Percentiles rank a stretch among this genome's conserved stretches.
These are phyloP conservation scores for Ophiobolus disseminans DNA, from an alignment of 2,329 filamentous ascomycete genomes.

Conservation along the genomic window DNA sequence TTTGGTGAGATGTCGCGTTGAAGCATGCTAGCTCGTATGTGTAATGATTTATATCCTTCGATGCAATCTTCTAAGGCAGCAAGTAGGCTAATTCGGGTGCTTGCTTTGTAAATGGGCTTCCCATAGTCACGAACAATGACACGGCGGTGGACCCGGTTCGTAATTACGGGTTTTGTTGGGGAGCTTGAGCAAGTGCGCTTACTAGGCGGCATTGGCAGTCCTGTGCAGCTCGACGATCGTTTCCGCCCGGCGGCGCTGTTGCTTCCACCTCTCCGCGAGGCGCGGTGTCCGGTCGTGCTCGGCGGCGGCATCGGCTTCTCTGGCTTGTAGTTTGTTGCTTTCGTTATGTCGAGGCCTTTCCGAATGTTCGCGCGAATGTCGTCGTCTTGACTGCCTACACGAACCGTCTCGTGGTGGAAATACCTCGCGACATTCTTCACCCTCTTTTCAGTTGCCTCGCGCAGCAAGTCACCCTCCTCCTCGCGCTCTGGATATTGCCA, in stretches of 20 bases:
- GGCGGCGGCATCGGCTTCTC: slow-evolving; percentile 27
- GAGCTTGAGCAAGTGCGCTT: slow-evolving; percentile 25
- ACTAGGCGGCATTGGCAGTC: slow-evolving; percentile 14
- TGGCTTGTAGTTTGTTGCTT: slow-evolving; percentile 43
- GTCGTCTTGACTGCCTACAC: slow-evolving; percentile 6
- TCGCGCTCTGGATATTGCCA: slow-evolving; percentile 53
- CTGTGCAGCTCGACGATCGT: slow-evolving; percentile 17
- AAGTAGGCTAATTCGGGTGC: slow-evolving; percentile 46
- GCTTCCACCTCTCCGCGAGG: slow-evolving; percentile 20
- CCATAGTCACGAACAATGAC: slow-evolving; percentile 53
- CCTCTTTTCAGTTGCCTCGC: slow-evolving; percentile 43
- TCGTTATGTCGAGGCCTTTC: slow-evolving; percentile 38
- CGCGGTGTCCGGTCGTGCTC: slow-evolving; percentile 22
- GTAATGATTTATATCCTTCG: slow-evolving; percentile 45
- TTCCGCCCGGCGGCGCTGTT: slow-evolving; percentile 14
- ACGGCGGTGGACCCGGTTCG: slow-evolving; percentile 52
- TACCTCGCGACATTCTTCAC: slow-evolving; percentile 33
- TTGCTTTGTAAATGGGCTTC: slow-evolving; percentile 53
- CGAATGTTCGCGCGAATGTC: slow-evolving; percentile 13
- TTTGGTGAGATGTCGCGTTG: slow-evolving; percentile 55
- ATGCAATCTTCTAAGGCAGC: slow-evolving; percentile 49
- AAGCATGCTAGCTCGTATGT: slow-evolving; percentile 43
- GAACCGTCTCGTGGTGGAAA: slow-evolving; percentile 16
- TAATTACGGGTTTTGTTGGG: slow-evolving; percentile 14
- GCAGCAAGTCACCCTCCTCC: slow-evolving; percentile 53